Conservation (phyloP, 2,329 filamentous ascomycete genomes). For the Neofusicoccum cordaticola region DNA sequence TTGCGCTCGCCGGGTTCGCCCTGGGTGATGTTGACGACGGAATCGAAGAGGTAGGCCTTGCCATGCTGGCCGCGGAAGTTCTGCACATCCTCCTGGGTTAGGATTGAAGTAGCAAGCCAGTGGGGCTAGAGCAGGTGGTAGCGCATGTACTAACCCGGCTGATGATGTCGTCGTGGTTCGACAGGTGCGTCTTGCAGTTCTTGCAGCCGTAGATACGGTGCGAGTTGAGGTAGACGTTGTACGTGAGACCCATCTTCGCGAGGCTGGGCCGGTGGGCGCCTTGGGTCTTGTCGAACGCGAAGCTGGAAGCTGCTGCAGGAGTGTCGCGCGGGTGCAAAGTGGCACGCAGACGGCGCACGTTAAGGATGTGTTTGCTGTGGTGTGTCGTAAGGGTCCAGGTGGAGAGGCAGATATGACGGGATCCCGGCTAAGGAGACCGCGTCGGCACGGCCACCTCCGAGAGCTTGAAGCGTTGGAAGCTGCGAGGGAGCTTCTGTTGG, state of each 20-base stretch:
- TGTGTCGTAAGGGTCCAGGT: neutral
- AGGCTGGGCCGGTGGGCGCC: neutral
- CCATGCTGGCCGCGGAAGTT: constrained; percentile 98
- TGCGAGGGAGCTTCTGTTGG: neutral
- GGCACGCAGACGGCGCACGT: neutral
- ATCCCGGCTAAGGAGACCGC: constrained; percentile 8
- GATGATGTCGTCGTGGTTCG: constrained; percentile 94
- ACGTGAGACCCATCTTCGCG: constrained; percentile 73
- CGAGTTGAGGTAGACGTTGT: constrained; percentile 87
- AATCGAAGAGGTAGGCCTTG: constrained; percentile 95
- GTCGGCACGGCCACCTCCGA: constrained; percentile 13
- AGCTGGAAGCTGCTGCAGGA: neutral
- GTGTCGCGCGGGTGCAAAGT: neutral
- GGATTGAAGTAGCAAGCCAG: neutral
- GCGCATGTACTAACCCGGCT: constrained; percentile 65
- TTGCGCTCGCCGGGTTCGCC: constrained; percentile 88
- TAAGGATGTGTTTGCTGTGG: neutral
- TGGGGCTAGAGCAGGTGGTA: neutral
- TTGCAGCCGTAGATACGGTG: constrained; percentile 88
- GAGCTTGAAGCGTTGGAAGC: neutral
- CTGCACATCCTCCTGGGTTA: constrained; percentile 45
- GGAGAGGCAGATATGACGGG: constrained; percentile 2
- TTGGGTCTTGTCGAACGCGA: neutral
- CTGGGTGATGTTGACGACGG: constrained; percentile 83
- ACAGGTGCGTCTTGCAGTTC: constrained; percentile 90